phyloP scores from a whole-genome alignment of 2,329 filamentous ascomycete genomes.

The Incumbomyces lentus region DNA sequence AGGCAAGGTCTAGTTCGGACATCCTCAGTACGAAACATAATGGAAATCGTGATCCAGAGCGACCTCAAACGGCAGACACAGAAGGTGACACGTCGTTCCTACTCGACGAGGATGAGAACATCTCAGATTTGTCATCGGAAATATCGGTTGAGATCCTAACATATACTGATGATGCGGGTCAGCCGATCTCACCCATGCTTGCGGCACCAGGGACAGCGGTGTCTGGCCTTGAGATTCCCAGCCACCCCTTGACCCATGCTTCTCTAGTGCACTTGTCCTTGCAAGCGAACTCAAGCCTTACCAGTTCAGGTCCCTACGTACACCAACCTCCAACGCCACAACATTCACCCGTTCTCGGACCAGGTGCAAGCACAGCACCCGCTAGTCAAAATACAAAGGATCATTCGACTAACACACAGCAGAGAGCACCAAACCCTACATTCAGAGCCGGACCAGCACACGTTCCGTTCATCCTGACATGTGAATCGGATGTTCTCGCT shows the following conservation, averaged over 20 bases:
- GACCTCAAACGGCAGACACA: conserved; percentile 14
- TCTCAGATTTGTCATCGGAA: conserved; percentile 44
- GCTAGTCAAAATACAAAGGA: conserved; percentile 9
- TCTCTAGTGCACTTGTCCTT: conserved; percentile 33
- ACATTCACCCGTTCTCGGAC: conserved; percentile 27
- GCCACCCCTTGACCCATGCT: conserved; percentile 36
- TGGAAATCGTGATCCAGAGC: conserved; percentile 15
- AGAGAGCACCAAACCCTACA: conserved; percentile 3
- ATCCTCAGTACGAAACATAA: not conserved
- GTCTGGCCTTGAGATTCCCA: conserved; percentile 32
- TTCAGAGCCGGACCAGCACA: conserved; percentile 31
- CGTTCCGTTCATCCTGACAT: conserved; percentile 53
- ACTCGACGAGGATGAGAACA: conserved; percentile 43
- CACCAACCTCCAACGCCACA: conserved; percentile 33
- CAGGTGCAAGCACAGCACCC: not conserved
- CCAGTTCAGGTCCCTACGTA: conserved; percentile 20
- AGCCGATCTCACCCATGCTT: conserved; percentile 24
- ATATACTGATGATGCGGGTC: conserved; percentile 25
- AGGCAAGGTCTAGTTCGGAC: conserved; percentile 20
- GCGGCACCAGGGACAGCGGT: conserved; percentile 26
- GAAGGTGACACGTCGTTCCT: conserved; percentile 36
- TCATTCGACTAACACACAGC: not conserved
- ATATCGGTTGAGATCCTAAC: conserved; percentile 44
- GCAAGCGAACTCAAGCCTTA: conserved; percentile 14
- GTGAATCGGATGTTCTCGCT: conserved; percentile 49